Conservation (phyloP, 169 alveolate species). For the Blepharisma undulans region DNA sequence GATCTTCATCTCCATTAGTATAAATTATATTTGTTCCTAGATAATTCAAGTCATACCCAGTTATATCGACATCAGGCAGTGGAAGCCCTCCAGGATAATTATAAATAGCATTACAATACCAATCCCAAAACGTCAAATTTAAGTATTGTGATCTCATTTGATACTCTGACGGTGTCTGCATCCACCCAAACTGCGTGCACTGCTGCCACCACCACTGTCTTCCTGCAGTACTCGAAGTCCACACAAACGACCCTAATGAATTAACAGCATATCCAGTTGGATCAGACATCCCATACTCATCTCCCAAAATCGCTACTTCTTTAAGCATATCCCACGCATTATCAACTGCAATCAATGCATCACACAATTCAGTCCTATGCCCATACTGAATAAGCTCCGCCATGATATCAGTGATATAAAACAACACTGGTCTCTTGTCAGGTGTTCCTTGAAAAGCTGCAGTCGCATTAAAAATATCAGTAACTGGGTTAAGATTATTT, state of each 20-base stretch:
- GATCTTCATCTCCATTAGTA: constrained; percentile 74
- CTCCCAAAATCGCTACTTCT: constrained; percentile 1
- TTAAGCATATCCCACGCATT: constrained; percentile 31
- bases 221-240: constrained; percentile 23
- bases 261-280: constrained; percentile 48
- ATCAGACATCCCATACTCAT: constrained; percentile 30
- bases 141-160: constrained; percentile 53
- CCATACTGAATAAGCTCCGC: constrained; percentile 62
- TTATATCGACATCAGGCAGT: constrained; percentile 46
- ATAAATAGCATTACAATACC: constrained; percentile 58
- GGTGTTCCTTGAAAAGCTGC: constrained; percentile 18
- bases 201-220: constrained; percentile 72
- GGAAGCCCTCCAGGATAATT: constrained; percentile 23
- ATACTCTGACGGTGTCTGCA: constrained; percentile 56
- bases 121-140: constrained; percentile 52
- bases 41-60: constrained; percentile 35
- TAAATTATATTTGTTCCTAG: constrained; percentile 59
- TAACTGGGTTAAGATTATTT: constrained; percentile 1
- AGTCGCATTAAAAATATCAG: constrained; percentile 27
- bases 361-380: constrained; percentile 58
- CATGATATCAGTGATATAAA: constrained; percentile 58
- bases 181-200: constrained; percentile 72
- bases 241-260: constrained; percentile 40
- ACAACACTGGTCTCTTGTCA: constrained; percentile 46
- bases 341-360: background rate